These are phyloP conservation scores for Cryptosporidium sp. DNA, from an alignment of 169 alveolate genomes.

Conservation along the genomic window DNA sequence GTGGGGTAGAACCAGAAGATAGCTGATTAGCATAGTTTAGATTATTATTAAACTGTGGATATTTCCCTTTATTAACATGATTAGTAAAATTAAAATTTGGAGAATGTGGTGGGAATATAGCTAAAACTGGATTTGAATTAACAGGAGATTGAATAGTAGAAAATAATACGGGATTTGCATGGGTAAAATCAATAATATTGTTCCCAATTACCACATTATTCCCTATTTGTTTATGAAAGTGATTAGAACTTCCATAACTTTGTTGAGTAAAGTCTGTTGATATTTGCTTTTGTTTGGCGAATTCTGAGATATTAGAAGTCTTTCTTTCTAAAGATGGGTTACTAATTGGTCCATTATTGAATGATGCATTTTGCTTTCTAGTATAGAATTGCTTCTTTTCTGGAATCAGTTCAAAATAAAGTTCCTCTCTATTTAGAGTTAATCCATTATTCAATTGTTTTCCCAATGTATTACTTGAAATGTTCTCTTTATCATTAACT, in stretches of 20 bases:
- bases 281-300: background rate
- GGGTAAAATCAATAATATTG: conserved; percentile 19
- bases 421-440: conserved; percentile 13
- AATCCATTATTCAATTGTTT: conserved; percentile 20
- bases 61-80: background rate
- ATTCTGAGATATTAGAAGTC: background rate
- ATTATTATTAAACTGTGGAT: conserved; percentile 2
- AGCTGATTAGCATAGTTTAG: background rate
- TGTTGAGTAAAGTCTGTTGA: background rate
- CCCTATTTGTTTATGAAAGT: background rate
- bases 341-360: conserved; percentile 19
- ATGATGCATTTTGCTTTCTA: conserved; percentile 40
- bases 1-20: conserved; percentile 8
- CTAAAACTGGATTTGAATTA: background rate
- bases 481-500: background rate
- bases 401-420: conserved; percentile 10
- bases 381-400: conserved; percentile 30
- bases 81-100: background rate
- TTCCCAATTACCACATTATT: conserved; percentile 3
- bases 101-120: conserved; percentile 1
- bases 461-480: background rate
- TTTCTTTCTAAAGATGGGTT: background rate
- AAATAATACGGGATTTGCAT: conserved; percentile 28
- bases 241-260: background rate
- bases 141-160: conserved; percentile 3